Base-by-base conservation (phyloP, 2,329 filamentous ascomycete genomes). In the Cladophialophora chaetospira region DNA sequence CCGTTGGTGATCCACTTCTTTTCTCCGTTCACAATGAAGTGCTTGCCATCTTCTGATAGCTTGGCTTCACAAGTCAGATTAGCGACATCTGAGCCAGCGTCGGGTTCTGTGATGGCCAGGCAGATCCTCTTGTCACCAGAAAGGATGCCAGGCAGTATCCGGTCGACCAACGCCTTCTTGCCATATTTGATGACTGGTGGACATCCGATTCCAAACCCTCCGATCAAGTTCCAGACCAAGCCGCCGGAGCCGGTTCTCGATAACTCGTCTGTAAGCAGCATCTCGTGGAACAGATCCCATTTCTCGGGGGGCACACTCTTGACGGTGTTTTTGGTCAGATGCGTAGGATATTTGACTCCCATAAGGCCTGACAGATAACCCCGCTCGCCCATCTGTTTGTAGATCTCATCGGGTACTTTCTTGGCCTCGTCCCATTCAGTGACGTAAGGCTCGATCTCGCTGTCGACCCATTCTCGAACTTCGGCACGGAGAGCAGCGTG, bases 1-100 rank as follows among this genome's bases (percentile, higher is more conserved):
- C 94, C 94, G 76, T 99, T 99, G 69, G 93, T 97, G 75, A 97
- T 97, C 93, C 94, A 97, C 79, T 99, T 99, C 88, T 99, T 97
- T 84, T 97, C 93, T 53, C 94, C 94, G 70, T 97, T 99, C 76
- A 99, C 94, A 19, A 57, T 97, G 77, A 95, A 99, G 78, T 97
- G 91, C 81, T 97, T 97, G 70, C 94, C 94, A 68, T 99, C 94
- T 67, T 94, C 89, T 62, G 84, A 89, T 56, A 97, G 82, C 81
- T 96, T 96, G 23, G 94, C 94, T 80, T 97, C 92, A 74, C 93
- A 97, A 11, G 87, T 94, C 65, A 99, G 73, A 76, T 96, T 97
- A 58, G 94, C 94, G 8, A 99, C 94, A 71, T 99, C 94, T 64
- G 86, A 91, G 42, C 94, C 94, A 10, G 92, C 94, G 76, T 97